These are phyloP conservation scores for Hortiboletus rubellus DNA, from an alignment of 1,284 basidiomycete genomes.

Conservation along the genomic window DNA sequence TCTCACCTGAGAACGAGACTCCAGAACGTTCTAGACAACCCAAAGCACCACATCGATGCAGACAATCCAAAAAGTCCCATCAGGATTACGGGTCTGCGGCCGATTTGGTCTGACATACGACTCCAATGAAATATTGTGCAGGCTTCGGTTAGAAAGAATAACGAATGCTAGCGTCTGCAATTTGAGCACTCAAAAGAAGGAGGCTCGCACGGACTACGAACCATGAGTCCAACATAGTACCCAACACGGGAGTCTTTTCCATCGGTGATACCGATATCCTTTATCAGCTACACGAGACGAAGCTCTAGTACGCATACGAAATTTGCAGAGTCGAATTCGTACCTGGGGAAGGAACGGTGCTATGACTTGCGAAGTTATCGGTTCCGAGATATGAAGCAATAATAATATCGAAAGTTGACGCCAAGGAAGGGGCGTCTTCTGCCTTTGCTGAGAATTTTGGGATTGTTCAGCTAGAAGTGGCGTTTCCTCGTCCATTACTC, in stretches of 20 bases:
- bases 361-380: slow-evolving; percentile 68
- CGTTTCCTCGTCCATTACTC: slow-evolving; percentile 27
- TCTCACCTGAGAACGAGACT: slow-evolving; percentile 52
- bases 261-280: slow-evolving; percentile 46
- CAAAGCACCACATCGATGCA: slow-evolving; percentile 61
- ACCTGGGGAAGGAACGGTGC: slow-evolving; percentile 70
- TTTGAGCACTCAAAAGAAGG: neutral
- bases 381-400: slow-evolving; percentile 64
- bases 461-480: slow-evolving; percentile 19
- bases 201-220: slow-evolving; percentile 27
- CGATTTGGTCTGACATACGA: slow-evolving; percentile 60
- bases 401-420: slow-evolving; percentile 65
- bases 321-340: slow-evolving; percentile 6
- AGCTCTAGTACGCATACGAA: neutral
- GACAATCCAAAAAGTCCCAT: slow-evolving; percentile 58
- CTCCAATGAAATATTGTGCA: slow-evolving; percentile 67
- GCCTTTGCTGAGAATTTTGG: slow-evolving; percentile 1
- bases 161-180: slow-evolving; percentile 42
- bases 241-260: slow-evolving; percentile 50
- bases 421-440: slow-evolving; percentile 62
- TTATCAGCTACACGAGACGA: slow-evolving; percentile 42
- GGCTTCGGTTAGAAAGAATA: slow-evolving; percentile 56
- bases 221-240: slow-evolving; percentile 58
- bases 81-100: slow-evolving; percentile 64
- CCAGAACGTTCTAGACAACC: slow-evolving; percentile 60